Evolutionary conservation across 345 rosid species (phyloP).

Genomic region (Boechera divaricarpa): DNA sequence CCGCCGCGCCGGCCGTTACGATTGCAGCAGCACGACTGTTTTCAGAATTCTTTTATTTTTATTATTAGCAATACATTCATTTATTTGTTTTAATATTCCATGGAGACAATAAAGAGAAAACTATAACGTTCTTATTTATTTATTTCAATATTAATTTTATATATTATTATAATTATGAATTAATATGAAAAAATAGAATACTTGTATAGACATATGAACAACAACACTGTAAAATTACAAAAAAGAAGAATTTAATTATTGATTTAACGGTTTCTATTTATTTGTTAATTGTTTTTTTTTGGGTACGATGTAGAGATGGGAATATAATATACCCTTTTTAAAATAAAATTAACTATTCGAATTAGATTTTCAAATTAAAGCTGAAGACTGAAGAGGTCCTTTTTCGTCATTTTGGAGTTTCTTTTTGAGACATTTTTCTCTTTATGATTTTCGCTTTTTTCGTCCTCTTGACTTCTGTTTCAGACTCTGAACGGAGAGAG

Average conservation of each 20-base stretch:
- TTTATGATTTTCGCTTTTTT: conserved; percentile 35
- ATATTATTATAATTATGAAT: neutral
- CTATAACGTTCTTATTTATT: neutral
- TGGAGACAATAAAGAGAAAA: neutral
- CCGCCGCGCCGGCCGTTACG: conserved; percentile 42
- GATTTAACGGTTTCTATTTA: neutral
- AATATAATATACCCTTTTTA: neutral
- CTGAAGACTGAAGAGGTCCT: conserved; percentile 12
- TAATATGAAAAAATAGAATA: no score
- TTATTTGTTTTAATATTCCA: neutral
- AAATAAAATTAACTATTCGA: neutral
- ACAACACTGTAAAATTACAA: no score
- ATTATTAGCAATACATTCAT: neutral
- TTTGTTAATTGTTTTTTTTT: neutral
- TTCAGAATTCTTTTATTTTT: neutral
- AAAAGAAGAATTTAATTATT: neutral
- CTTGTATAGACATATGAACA: no score
- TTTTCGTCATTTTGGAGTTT: conserved; percentile 41
- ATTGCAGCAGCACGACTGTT: conserved; percentile 34
- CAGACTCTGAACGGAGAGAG: conserved; percentile 33
- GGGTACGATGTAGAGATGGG: conserved; percentile 25
- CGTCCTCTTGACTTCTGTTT: conserved; percentile 38
- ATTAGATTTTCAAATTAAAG: conserved; percentile 44
- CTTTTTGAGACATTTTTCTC: conserved; percentile 31
- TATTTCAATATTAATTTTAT: neutral